Evolutionary conservation across 75 land plant genomes (phyloP).

Genomic region (Pseudotsuga menziesii): DNA sequence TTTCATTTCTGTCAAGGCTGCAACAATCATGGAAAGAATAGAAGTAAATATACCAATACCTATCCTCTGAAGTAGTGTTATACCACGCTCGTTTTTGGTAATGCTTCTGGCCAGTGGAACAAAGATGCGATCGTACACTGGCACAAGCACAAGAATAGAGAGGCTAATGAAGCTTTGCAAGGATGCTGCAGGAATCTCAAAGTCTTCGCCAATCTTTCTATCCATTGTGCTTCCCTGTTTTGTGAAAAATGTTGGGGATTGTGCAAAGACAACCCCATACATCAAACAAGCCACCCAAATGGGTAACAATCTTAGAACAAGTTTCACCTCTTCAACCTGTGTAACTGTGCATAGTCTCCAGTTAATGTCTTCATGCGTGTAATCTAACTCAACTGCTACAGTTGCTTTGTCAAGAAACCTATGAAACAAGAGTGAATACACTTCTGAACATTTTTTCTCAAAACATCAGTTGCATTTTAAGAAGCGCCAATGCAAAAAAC

Average conservation of each 20-base stretch:
- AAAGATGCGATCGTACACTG: slow-evolving; percentile 43
- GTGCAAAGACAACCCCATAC: slow-evolving; percentile 35
- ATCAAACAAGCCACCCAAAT: slow-evolving; percentile 39
- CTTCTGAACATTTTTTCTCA: background rate
- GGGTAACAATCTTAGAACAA: slow-evolving; percentile 33
- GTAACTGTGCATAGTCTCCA: slow-evolving; percentile 25
- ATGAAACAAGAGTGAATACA: slow-evolving; percentile 4
- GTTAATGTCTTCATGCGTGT: slow-evolving; percentile 1
- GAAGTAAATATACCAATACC: slow-evolving; percentile 49
- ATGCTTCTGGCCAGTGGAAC: slow-evolving; percentile 42
- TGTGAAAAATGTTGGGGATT: slow-evolving; percentile 27
- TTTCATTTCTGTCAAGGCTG: slow-evolving; percentile 48
- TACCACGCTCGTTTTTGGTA: slow-evolving; percentile 45
- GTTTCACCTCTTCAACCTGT: slow-evolving; percentile 45
- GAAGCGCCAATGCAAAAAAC: background rate
- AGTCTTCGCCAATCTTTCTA: slow-evolving; percentile 15
- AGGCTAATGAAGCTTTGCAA: slow-evolving; percentile 23
- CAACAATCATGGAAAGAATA: slow-evolving; percentile 31
- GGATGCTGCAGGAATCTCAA: slow-evolving; percentile 50
- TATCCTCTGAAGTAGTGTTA: slow-evolving; percentile 44
- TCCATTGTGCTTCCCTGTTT: slow-evolving; percentile 52
- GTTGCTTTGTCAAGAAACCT: slow-evolving; percentile 49
- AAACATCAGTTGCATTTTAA: background rate
- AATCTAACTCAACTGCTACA: slow-evolving; percentile 2
- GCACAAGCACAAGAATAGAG: slow-evolving; percentile 27